These are phyloP conservation scores for Saccharomycopsis fibuligera DNA, from an alignment of 805 yeast species.

Conservation along the genomic window DNA sequence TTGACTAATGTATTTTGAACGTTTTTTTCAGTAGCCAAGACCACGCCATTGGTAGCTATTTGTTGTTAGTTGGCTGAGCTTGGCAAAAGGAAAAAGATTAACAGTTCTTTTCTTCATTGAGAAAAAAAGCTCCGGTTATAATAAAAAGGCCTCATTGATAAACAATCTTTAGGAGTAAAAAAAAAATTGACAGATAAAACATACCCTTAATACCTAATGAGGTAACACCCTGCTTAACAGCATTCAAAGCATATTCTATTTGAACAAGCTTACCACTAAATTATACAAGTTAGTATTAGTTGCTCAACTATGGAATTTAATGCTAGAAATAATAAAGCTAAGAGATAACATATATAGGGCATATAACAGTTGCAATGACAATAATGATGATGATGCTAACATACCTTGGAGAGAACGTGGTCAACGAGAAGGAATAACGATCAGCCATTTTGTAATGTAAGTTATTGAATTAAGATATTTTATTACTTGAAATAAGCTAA, in stretches of 20 bases:
- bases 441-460: conserved; percentile 69
- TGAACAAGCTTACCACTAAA: conserved; percentile 91
- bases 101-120: not conserved
- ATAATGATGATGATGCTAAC: no score
- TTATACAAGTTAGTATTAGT: conserved; percentile 10
- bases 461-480: no score
- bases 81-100: no score
- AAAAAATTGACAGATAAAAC: no score
- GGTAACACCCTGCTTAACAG: conserved; percentile 97
- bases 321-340: not conserved
- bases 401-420: conserved; percentile 94
- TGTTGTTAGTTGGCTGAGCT: no score
- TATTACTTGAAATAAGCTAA: no score
- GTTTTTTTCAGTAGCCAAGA: conserved; percentile 93
- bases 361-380: not conserved
- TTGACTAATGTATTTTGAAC: conserved; percentile 72
- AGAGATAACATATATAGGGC: not conserved
- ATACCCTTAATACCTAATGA: conserved; percentile 75
- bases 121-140: not conserved
- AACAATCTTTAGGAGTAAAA: no score
- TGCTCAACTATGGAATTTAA: not conserved
- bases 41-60: conserved; percentile 94
- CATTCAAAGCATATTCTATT: conserved; percentile 95
- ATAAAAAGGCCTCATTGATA: not conserved
- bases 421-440: conserved; percentile 93